Evolutionary conservation across 2,329 filamentous ascomycete species (phyloP), one percentile per base, ranked within the genome.

Genomic region (Stagonosporopsis cucurbitacearum): DNA sequence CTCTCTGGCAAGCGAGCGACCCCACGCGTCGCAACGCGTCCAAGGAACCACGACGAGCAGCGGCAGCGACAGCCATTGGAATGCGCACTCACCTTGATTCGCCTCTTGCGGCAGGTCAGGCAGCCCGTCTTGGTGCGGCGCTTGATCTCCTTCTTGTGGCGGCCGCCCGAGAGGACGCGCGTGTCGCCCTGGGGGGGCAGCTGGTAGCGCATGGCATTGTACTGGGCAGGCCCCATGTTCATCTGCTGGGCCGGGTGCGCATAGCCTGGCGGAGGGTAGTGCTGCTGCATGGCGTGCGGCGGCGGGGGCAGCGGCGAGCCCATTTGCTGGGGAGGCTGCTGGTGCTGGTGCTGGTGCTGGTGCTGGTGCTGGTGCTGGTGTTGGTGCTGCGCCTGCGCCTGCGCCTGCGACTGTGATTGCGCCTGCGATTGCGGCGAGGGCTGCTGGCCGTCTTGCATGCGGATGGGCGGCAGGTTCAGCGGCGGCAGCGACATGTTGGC

Each of bases 111-210:
- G 78, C 80, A 82, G 20, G 80, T 82, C 74, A 82, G 58, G 75
- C 88, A 91, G n/a, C 87, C 87, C 1, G 87, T 90, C 77, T 90
- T 90, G 54, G 88, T 91, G 71, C 88, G 82, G 64, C 88, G 82
- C 79, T 91, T 91, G 73, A 91, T 89, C 77, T 91, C 88, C 77
- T 89, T 87, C 75, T 86, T 86, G 73, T 89, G 86, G 66, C 87
- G 80, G 43, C 84, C 84, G 57, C 85, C 84, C 20, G 84, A 84
- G 73, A 88, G 81, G 59, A 86, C 80, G 64, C 82, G 79, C 70
- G 81, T 63, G 76, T 80, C 77, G 43, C 65, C 30, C 40, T 65
- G 63, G 71, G 85, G 77, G 60, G 85, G 82, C 37, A 86, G 73
- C 56, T 83, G 80, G 70, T 84, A 86, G 68, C 84, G 81, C 77